Percentiles rank a stretch among this genome's conserved stretches.
These are phyloP conservation scores for Tympanopsis confertula DNA, from an alignment of 2,329 filamentous ascomycete species.

Conservation along the genomic window DNA sequence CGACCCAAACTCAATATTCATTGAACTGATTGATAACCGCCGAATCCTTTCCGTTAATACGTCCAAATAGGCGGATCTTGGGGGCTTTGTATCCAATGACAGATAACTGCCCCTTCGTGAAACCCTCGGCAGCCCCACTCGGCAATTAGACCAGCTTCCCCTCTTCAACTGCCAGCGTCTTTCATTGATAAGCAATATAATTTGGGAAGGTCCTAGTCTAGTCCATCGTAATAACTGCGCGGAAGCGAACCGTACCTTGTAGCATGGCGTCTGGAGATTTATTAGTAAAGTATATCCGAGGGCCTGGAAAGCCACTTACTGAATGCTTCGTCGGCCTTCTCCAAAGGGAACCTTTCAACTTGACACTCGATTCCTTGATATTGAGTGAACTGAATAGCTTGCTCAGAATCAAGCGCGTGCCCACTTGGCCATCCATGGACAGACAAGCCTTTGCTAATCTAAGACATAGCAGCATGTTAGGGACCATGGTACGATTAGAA, in stretches of 20 bases:
- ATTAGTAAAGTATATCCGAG: background rate
- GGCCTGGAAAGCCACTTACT: constrained; percentile 1
- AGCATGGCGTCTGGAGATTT: constrained; percentile 27
- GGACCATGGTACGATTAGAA: constrained; percentile 5
- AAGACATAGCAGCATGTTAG: constrained; percentile 6
- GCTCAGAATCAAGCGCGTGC: constrained; percentile 37
- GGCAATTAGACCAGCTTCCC: no score
- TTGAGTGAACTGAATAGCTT: constrained; percentile 35
- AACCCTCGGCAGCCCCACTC: no score
- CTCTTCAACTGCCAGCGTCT: no score
- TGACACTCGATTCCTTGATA: constrained; percentile 34
- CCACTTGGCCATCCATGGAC: constrained; percentile 40
- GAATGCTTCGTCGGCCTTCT: constrained; percentile 34
- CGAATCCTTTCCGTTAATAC: no score
- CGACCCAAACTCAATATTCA: no score
- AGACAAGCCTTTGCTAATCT: constrained; percentile 32
- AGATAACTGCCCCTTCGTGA: no score
- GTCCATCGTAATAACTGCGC: constrained; percentile 34
- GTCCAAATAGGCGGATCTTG: no score
- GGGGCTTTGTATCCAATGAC: no score
- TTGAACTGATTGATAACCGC: no score
- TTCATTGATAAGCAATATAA: no score
- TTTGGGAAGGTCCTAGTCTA: constrained; percentile 10
- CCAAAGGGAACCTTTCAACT: constrained; percentile 38
- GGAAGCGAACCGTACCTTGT: constrained; percentile 34